Base-by-base conservation (phyloP, 2,329 filamentous ascomycete genomes). In the Phaeosphaeriaceae sp. region DNA sequence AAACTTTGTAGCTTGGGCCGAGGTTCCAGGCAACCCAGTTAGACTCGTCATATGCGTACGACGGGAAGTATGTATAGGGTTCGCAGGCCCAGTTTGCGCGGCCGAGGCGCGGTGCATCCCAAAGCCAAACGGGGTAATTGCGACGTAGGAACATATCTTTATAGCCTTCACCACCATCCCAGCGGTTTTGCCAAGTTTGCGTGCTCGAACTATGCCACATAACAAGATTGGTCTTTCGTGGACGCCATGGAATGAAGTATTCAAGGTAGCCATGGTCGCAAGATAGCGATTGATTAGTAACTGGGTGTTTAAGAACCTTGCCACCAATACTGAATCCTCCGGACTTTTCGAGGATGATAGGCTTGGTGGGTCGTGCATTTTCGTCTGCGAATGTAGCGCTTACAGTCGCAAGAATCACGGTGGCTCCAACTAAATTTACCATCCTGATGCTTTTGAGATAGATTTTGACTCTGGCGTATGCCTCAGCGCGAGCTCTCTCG, bases 191-290 rank as follows among this genome's bases (percentile, higher is more conserved):
- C 55, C 55, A 66, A 20, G 60, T 60, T 47, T 66, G 63, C 8
- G 63, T 60, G 28, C 54, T 59, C 12, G 61, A 64, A 23, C 54
- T 59, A 43, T 66, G 61, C 63, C 63, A 66, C 57, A 66, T 60
- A 16, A 66, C 56, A 29, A 66, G 23, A 28, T 48, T 58, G 26
- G 63, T 63, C 13, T 46, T 49, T 18, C 63, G 61, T 7, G 61
- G 59, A 3, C 48, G 50, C 52, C 48, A 58, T 0, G 63, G 63
- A 20, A 63, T 52, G 51, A 66, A 66, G 54, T 66, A 66, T 35
- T 66, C 63, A 41, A 66, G 54, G 54, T 64, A 66, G 12, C 59
- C 63, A 37, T 66, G 63, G 30, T 66, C 62, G 56, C 60, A 66
- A n/a, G 60, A 62, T 7, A 66, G 60, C 0, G 60, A 62, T 12